phyloP scores from a whole-genome alignment of 2,329 filamentous ascomycete genomes.

The Didymella pinodella region DNA sequence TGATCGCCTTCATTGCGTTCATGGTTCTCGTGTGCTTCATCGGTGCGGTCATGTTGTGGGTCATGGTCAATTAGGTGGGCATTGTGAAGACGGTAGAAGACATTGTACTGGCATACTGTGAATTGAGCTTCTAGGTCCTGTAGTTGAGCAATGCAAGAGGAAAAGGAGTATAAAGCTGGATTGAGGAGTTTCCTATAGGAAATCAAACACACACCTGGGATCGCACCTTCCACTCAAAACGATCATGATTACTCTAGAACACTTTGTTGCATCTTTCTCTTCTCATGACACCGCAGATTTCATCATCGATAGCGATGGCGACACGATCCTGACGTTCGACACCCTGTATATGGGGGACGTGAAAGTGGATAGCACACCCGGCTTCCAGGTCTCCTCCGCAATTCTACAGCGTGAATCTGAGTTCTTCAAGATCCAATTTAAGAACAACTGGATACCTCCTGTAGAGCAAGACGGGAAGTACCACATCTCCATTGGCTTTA shows the following conservation, averaged over 20 bases:
- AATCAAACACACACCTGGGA: background rate
- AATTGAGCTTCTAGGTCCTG: background rate
- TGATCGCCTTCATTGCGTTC: background rate
- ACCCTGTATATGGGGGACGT: background rate
- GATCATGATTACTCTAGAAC: background rate
- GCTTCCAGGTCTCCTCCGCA: background rate
- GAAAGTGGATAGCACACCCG: background rate
- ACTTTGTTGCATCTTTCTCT: background rate
- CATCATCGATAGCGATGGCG: background rate
- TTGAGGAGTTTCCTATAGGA: background rate
- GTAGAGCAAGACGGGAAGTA: background rate
- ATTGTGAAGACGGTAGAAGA: background rate
- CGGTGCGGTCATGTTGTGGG: background rate
- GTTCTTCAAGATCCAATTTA: background rate
- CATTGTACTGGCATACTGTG: background rate
- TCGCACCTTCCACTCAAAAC: background rate
- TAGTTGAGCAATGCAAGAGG: background rate
- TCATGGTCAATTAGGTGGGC: background rate
- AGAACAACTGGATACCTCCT: background rate
- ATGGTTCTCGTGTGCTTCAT: background rate
- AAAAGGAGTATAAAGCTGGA: background rate
- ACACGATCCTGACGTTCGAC: background rate
- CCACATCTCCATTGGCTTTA: background rate
- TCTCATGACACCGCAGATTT: too few relatives aligned
- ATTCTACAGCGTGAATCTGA: background rate